Base-by-base conservation (phyloP, 202 grass and related monocot genomes). In the Hordeum pubiflorum region DNA sequence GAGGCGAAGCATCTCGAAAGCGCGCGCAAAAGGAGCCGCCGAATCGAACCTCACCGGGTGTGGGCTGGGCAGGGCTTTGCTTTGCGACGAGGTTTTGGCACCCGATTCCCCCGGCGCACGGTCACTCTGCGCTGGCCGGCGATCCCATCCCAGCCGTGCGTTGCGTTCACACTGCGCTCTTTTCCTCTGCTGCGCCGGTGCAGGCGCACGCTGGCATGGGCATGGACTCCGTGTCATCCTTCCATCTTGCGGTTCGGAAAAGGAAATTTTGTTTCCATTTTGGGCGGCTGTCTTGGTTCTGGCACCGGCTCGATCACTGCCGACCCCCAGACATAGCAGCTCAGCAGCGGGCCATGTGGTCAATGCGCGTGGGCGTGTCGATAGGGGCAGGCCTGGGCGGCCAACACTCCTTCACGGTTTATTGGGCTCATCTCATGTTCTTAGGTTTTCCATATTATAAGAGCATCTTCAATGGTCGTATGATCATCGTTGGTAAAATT, bases 1-100 rank as follows among this genome's bases (percentile, higher is more conserved):
- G 4, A 65, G 41, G 24, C 3, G 41, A 76, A 32, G 86, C 26
- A 87, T 83, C 81, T 31, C 2, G 79, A 83, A 83, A 61, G 76
- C 75, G 48, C 56, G 27, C 56, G 27, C 15, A 9, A 37, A 41
- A 48, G 58, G 21, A 60, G 37, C 58, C 46, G 48, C 10, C 27
- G 78, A 81, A 70, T 69, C 72, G 1, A 20, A 37, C 14, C 59
- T 69, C 27, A 29, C 27, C 27, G 27, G 27, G 27, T 29, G n/a
- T n/a, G n/a, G n/a, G n/a, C n/a, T n/a, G 27, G 11, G 63, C 24
- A 1, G 27, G 11, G 63, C 10, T 39, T 29, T 54, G 21, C 74
- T 77, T 62, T n/a, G 57, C 23, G 0, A 29, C 37, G 8, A 44
- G 14, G 23, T n/a, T 61, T 44, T 62, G 17, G 75, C 37, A 77